Percentiles rank a stretch among this genome's conserved stretches.
Conservation (phyloP, 2,329 filamentous ascomycete genomes). For the Dothideomycetes sp. region DNA sequence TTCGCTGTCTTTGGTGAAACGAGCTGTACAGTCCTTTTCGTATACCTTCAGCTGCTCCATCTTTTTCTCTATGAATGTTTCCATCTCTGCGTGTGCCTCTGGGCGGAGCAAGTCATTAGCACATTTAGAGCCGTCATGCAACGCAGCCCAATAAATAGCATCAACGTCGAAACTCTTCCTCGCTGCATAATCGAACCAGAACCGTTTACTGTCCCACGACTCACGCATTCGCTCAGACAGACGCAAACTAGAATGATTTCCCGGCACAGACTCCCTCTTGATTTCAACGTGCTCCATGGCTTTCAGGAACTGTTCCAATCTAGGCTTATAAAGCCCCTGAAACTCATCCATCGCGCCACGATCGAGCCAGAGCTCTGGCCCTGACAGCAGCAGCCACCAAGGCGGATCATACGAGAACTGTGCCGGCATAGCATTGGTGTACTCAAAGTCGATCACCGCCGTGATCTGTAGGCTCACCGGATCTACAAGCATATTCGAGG, state of each 20-base stretch:
- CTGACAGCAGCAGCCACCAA: constrained; percentile 28
- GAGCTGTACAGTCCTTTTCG: not conserved
- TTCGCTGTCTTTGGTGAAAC: too few relatives aligned
- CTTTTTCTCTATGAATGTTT: not conserved
- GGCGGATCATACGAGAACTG: constrained; percentile 26
- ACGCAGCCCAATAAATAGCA: constrained; percentile 4
- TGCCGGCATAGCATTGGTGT: constrained; percentile 30
- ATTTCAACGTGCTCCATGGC: constrained; percentile 21
- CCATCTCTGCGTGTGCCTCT: not conserved
- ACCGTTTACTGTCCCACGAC: constrained; percentile 23
- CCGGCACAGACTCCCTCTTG: too few relatives aligned
- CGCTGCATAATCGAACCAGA: constrained; percentile 29
- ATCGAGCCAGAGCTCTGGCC: constrained; percentile 16
- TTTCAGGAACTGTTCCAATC: constrained; percentile 27
- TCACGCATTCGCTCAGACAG: constrained; percentile 24
- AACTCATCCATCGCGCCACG: constrained; percentile 1
- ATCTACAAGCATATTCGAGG: constrained; percentile 29
- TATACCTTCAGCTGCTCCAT: not conserved
- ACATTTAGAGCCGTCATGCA: not conserved
- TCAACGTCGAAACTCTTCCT: constrained; percentile 28
- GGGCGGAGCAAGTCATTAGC: not conserved
- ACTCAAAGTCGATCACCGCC: constrained; percentile 30
- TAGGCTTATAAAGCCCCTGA: constrained; percentile 17
- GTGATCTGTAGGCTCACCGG: constrained; percentile 24
- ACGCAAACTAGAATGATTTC: too few relatives aligned